A percentile compares a stretch with the other conserved stretches of the same genome.
Conservation (phyloP, 768 basidiomycete species). For the Rhodotorula graminis region DNA sequence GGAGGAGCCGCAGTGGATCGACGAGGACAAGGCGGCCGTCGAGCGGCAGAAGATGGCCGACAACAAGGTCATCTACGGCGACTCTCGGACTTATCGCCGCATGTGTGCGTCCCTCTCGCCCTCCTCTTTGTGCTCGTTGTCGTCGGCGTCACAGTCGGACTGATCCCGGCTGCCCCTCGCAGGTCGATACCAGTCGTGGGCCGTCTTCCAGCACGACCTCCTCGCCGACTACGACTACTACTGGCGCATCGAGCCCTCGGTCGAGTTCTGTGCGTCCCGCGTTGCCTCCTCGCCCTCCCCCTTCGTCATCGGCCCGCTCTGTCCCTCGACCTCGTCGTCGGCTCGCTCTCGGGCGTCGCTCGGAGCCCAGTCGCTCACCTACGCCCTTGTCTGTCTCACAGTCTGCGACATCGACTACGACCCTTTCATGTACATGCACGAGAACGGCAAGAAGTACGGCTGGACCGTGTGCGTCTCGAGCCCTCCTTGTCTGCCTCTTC, state of each 20-base stretch:
- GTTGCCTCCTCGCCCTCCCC: background rate
- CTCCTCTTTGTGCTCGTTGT: too few relatives aligned
- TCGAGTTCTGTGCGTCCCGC: slow-evolving; percentile 69
- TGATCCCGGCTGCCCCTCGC: background rate
- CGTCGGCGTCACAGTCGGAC: background rate
- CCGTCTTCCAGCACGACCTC: slow-evolving; percentile 75
- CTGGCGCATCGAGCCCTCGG: slow-evolving; percentile 83
- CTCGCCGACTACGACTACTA: slow-evolving; percentile 72
- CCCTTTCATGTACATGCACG: slow-evolving; percentile 75
- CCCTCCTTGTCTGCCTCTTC: too few relatives aligned
- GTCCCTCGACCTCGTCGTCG: too few relatives aligned
- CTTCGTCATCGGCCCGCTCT: too few relatives aligned
- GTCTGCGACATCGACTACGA: slow-evolving; percentile 51
- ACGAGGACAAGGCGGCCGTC: slow-evolving; percentile 6
- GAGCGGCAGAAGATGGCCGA: slow-evolving; percentile 24
- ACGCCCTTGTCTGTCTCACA: background rate
- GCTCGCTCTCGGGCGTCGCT: too few relatives aligned
- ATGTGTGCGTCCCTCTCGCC: slow-evolving; percentile 10
- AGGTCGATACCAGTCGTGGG: slow-evolving; percentile 58
- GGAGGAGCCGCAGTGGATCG: slow-evolving; percentile 46
- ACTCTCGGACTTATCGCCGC: background rate
- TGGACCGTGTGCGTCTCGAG: slow-evolving; percentile 49
- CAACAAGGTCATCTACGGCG: slow-evolving; percentile 23
- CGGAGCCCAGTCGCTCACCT: background rate
- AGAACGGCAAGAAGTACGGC: slow-evolving; percentile 80